Conservation (phyloP, 2,329 filamentous ascomycete genomes). For the Apiospora phragmitis region DNA sequence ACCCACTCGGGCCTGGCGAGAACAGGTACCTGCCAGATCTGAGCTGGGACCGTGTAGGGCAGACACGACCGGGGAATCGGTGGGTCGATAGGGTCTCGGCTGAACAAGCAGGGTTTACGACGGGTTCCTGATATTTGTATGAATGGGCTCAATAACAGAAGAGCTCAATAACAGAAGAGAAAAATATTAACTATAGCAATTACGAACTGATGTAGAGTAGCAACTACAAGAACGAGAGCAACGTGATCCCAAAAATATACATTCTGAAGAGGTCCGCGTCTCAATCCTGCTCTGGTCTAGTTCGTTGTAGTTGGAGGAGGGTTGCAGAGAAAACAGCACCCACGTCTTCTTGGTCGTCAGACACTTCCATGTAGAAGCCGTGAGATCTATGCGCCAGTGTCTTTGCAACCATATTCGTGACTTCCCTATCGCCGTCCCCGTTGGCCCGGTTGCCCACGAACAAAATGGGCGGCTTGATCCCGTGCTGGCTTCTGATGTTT, state of each 20-base stretch:
- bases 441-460: neutral
- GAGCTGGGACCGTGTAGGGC: neutral
- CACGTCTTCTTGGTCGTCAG: neutral
- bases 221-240: too few relatives aligned
- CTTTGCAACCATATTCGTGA: neutral
- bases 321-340: neutral
- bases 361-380: neutral
- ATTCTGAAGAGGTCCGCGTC: neutral
- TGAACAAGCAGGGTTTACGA: neutral
- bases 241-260: neutral
- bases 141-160: too few relatives aligned
- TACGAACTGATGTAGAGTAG: too few relatives aligned
- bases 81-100: neutral
- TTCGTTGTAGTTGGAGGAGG: neutral
- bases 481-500: neutral
- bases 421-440: neutral
- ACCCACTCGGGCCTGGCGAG: neutral
- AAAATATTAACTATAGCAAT: too few relatives aligned
- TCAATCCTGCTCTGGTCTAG: neutral
- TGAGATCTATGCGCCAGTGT: neutral
- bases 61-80: neutral
- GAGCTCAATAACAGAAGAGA: too few relatives aligned
- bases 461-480: neutral
- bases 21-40: neutral
- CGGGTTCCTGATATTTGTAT: too few relatives aligned